A percentile compares a stretch with the other conserved stretches of the same genome.
phyloP scores from a whole-genome alignment of 139 green algal species.

The Chara braunii region DNA sequence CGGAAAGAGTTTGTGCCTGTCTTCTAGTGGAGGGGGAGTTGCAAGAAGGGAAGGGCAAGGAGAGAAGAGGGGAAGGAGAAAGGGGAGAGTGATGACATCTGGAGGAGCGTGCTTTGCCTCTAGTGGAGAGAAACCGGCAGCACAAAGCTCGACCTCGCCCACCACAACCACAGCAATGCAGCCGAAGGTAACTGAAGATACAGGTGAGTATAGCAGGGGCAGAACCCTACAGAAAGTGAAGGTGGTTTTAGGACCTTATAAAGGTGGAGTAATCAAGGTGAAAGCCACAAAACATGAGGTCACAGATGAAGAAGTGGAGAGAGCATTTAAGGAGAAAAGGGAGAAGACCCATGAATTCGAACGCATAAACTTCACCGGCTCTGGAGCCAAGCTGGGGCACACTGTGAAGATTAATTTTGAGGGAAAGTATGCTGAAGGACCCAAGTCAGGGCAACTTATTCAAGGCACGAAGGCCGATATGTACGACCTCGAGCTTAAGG shows the following conservation, averaged over 20 bases:
- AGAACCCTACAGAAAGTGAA: conserved; percentile 31
- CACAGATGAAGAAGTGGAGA: conserved; percentile 3
- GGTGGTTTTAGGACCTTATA: conserved; percentile 31
- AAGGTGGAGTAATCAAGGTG: conserved; percentile 25
- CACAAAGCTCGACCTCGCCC: too few relatives aligned
- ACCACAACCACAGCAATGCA: too few relatives aligned
- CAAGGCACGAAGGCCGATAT: conserved; percentile 35
- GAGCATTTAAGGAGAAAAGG: conserved; percentile 18
- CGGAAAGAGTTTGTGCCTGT: too few relatives aligned
- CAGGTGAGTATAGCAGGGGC: background rate
- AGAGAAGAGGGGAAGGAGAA: too few relatives aligned
- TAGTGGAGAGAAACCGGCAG: too few relatives aligned
- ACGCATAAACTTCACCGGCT: conserved; percentile 43
- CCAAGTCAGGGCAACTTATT: conserved; percentile 29
- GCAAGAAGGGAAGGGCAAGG: too few relatives aligned
- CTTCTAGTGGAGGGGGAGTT: too few relatives aligned
- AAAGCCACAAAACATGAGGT: conserved; percentile 1
- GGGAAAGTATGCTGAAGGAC: conserved; percentile 38
- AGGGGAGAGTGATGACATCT: too few relatives aligned
- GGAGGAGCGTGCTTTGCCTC: too few relatives aligned
- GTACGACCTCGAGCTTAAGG: conserved; percentile 35
- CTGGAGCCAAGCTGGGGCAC: conserved; percentile 34
- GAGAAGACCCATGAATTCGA: conserved; percentile 31
- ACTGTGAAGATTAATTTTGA: conserved; percentile 39
- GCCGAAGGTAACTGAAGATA: too few relatives aligned